Percentiles rank a stretch among this genome's conserved stretches.
These are phyloP conservation scores for Ajuga chamaepitys DNA, from an alignment of 257 asterid genomes.

Conservation along the genomic window DNA sequence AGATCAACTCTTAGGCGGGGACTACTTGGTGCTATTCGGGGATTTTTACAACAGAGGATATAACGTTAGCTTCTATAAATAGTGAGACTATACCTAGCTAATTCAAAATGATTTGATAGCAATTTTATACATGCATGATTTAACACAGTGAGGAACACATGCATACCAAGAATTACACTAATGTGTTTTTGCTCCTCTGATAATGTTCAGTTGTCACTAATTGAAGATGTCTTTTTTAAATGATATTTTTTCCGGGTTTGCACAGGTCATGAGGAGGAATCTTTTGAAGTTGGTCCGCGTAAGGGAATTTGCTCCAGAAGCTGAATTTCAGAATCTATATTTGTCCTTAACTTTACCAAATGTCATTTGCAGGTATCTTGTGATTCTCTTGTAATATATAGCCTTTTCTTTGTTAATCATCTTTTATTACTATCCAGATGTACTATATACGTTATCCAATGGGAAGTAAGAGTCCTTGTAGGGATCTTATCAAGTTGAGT, in stretches of 20 bases:
- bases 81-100: background rate
- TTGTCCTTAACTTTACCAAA: slow-evolving; percentile 64
- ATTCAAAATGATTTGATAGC: background rate
- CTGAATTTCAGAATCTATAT: slow-evolving; percentile 49
- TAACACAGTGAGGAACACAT: background rate
- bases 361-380: slow-evolving; percentile 81
- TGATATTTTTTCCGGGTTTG: slow-evolving; percentile 2
- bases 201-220: background rate
- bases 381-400: background rate
- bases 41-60: no score
- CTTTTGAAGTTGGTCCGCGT: slow-evolving; percentile 72
- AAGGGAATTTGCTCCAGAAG: slow-evolving; percentile 95
- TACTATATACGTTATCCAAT: no score
- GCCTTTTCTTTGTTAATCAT: background rate
- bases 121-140: background rate
- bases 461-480: no score
- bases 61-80: background rate
- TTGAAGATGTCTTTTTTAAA: background rate
- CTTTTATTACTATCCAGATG: no score
- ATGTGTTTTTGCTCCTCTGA: background rate
- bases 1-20: no score
- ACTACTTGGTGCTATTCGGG: no score
- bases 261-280: slow-evolving; percentile 93
- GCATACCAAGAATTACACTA: background rate
- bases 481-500: no score